Evolutionary conservation across 306 rosid species (phyloP).

Genomic region (Fragaria nilgerrensis): DNA sequence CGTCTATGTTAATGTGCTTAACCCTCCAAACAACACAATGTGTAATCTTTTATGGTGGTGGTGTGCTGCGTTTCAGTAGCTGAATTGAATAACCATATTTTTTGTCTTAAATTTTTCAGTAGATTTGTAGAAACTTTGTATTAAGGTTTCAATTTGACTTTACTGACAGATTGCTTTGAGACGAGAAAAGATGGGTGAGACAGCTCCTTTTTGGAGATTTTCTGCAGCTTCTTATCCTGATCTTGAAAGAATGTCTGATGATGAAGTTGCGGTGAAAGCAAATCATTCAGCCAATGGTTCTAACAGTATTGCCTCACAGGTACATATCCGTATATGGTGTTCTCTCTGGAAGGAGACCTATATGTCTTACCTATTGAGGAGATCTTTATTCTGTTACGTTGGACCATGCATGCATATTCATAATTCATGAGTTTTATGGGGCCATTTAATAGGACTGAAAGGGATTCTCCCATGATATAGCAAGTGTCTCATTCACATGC

Average conservation of each 20-base stretch:
- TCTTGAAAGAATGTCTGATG: conserved; percentile 38
- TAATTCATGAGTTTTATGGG: not conserved
- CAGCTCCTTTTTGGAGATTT: conserved; percentile 68
- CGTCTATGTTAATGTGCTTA: not conserved
- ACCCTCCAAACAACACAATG: not conserved
- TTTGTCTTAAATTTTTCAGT: not conserved
- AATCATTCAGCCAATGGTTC: conserved; percentile 22
- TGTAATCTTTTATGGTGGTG: not conserved
- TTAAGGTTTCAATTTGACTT: conserved; percentile 7
- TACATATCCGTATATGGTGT: not conserved
- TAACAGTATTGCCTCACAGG: conserved; percentile 31
- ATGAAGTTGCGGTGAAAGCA: conserved; percentile 22
- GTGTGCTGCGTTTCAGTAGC: not conserved
- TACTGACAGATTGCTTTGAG: conserved; percentile 50
- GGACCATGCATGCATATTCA: not conserved
- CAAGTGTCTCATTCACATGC: not conserved
- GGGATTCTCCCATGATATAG: not conserved
- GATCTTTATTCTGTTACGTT: not conserved
- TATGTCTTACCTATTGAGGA: conserved; percentile 14
- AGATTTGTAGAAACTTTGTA: not conserved
- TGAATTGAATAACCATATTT: not conserved
- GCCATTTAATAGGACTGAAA: not conserved
- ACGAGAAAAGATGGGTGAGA: conserved; percentile 56
- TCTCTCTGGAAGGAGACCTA: not conserved
- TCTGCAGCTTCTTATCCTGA: conserved; percentile 61